Percentiles rank a stretch among this genome's conserved stretches.
Conservation (phyloP, 2,329 filamentous ascomycete species). For the Botrytis byssoidea region DNA sequence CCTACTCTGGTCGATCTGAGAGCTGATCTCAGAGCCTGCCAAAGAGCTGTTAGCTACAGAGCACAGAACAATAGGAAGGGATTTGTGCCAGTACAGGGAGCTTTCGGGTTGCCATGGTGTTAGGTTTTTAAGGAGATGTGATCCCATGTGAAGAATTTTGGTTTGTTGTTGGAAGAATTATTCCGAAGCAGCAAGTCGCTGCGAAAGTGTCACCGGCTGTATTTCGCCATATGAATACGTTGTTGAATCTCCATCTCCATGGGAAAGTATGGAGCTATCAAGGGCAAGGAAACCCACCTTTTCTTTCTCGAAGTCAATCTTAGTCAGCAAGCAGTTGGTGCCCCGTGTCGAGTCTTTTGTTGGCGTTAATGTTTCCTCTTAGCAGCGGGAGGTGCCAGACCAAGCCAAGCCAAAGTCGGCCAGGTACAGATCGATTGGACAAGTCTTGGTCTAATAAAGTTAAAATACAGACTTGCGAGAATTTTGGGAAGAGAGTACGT, state of each 20-base stretch:
- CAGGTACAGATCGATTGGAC: background rate
- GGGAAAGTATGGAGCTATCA: slow-evolving; percentile 17
- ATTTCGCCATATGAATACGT: slow-evolving; percentile 32
- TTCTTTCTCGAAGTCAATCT: background rate
- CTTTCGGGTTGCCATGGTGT: slow-evolving; percentile 34
- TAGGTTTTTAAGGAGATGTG: background rate
- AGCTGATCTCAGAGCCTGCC: slow-evolving; percentile 23
- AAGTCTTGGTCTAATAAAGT: background rate
- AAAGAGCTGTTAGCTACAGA: slow-evolving; percentile 23
- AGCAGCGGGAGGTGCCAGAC: slow-evolving; percentile 7
- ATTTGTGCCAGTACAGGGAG: slow-evolving; percentile 31
- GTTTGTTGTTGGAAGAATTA: background rate
- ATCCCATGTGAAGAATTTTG: slow-evolving; percentile 13
- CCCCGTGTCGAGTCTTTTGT: background rate
- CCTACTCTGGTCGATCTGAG: slow-evolving; percentile 15
- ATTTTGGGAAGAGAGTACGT: background rate
- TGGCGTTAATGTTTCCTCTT: background rate
- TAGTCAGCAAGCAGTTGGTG: slow-evolving; percentile 12
- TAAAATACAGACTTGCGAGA: background rate
- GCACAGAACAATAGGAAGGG: slow-evolving; percentile 20
- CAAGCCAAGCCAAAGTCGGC: background rate
- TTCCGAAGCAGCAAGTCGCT: slow-evolving; percentile 36
- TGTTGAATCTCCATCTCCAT: slow-evolving; percentile 15
- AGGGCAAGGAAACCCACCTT: slow-evolving; percentile 12
- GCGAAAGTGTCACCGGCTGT: slow-evolving; percentile 35